Percentiles rank a stretch among this genome's conserved stretches.
phyloP scores from a whole-genome alignment of 805 yeast genomes.

The Suhomyces kilbournensis region DNA sequence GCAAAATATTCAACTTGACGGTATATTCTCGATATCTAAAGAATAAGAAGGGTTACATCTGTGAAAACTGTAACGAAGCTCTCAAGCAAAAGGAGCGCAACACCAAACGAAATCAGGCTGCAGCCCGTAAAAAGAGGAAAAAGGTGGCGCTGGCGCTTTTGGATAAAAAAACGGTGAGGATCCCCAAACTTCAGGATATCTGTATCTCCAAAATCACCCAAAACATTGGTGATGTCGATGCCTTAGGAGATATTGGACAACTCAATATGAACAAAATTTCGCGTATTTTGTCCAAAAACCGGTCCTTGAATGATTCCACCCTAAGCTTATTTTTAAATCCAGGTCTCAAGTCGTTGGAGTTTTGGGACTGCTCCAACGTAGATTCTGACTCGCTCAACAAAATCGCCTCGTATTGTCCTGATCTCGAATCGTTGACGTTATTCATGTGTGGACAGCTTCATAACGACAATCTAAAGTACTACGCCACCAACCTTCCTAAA shows the following conservation, averaged over 20 bases:
- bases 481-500: constrained; percentile 53
- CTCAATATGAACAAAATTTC: constrained; percentile 69
- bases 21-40: constrained; percentile 61
- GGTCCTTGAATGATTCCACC: constrained; percentile 74
- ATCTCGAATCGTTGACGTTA: constrained; percentile 59
- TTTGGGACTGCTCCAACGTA: constrained; percentile 91
- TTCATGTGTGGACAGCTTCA: constrained; percentile 93
- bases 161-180: constrained; percentile 59
- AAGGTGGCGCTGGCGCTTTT: constrained; percentile 80
- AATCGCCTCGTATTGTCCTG: constrained; percentile 78
- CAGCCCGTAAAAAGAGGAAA: constrained; percentile 71
- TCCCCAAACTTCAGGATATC: constrained; percentile 77
- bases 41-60: constrained; percentile 59
- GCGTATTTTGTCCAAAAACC: constrained; percentile 73
- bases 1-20: constrained; percentile 52
- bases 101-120: constrained; percentile 51
- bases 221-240: constrained; percentile 72
- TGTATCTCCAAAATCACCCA: constrained; percentile 68
- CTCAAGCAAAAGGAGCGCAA: constrained; percentile 41
- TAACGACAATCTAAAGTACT: constrained; percentile 68
- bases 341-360: constrained; percentile 53
- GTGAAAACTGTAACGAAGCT: constrained; percentile 56
- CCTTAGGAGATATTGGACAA: constrained; percentile 82
- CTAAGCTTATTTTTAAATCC: constrained; percentile 70
- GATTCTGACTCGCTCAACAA: constrained; percentile 60